Conservation (phyloP, 2,329 filamentous ascomycete species). For the Penicillium sp. region DNA sequence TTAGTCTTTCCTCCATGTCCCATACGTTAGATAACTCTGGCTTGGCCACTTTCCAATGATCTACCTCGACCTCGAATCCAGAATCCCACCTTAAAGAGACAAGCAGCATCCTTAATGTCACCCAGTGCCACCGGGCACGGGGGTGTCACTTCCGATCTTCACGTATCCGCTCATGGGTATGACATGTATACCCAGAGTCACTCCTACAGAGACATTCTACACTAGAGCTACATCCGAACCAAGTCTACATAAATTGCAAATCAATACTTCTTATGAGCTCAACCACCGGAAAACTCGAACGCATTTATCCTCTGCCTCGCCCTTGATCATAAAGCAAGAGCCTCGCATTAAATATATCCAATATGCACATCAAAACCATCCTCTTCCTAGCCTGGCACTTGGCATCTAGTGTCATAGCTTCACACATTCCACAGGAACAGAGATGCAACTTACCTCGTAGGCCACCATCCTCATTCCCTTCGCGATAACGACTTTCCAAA, state of each 20-base stretch:
- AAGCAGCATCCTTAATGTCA: conserved; percentile 7
- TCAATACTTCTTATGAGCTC: not conserved
- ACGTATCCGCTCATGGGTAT: conserved; percentile 3
- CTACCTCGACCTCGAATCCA: not conserved
- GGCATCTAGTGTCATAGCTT: not conserved
- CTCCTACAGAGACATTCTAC: not conserved
- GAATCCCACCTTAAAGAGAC: not conserved
- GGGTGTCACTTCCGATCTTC: not conserved
- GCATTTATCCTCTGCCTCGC: not conserved
- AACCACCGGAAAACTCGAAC: not conserved
- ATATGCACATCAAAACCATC: conserved; percentile 14
- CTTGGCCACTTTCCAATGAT: too few relatives aligned
- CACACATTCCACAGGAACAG: not conserved
- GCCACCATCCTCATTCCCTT: not conserved
- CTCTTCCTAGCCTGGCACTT: conserved; percentile 8
- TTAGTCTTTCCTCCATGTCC: not conserved
- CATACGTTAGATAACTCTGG: not conserved
- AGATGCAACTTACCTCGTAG: not conserved
- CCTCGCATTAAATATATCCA: not conserved
- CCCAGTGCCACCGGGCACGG: conserved; percentile 8
- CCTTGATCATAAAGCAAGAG: not conserved
- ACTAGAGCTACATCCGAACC: not conserved
- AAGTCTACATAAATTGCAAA: not conserved
- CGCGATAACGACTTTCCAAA: too few relatives aligned
- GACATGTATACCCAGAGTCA: conserved; percentile 1